phyloP scores from a whole-genome alignment of 495 filamentous ascomycete species.

The Neurospora pannonica region DNA sequence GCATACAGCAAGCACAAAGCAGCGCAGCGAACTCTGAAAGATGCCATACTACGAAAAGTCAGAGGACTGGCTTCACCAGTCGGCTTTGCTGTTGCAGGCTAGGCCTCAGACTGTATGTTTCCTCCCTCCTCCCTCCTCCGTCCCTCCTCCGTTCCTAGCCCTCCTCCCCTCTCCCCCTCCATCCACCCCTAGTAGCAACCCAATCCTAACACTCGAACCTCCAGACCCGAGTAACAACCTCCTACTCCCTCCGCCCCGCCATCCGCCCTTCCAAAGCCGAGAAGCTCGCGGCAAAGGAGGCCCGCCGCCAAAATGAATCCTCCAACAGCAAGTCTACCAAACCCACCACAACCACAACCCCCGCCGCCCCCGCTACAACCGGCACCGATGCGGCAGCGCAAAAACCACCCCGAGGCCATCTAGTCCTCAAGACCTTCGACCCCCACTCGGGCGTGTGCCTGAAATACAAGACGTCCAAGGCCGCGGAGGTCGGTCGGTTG shows the following conservation, averaged over 20 bases:
- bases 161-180: not conserved
- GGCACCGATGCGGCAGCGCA: not conserved
- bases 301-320: not conserved
- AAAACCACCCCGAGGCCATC: conserved; percentile 44
- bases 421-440: conserved; percentile 86
- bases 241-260: conserved; percentile 59
- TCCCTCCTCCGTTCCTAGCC: not conserved
- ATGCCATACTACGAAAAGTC: conserved; percentile 47
- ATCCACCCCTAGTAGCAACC: not conserved
- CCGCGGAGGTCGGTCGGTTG: conserved; percentile 78
- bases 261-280: conserved; percentile 15
- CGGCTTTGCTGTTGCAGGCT: conserved; percentile 38
- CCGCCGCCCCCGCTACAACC: conserved; percentile 4
- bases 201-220: not conserved
- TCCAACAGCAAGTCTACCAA: conserved; percentile 3
- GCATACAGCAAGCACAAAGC: not conserved
- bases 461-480: conserved; percentile 85
- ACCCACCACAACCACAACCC: not conserved
- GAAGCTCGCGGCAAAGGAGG: conserved; percentile 3
- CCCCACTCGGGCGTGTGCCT: conserved; percentile 69
- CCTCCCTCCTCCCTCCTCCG: not conserved
- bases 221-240: conserved; percentile 74
- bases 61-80: conserved; percentile 45
- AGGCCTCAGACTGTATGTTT: conserved; percentile 35
- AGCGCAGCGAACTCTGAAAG: not conserved